Percentiles rank a stretch among this genome's conserved stretches.
Conservation (phyloP, 1,284 basidiomycete species). For the Leccinum fallax region DNA sequence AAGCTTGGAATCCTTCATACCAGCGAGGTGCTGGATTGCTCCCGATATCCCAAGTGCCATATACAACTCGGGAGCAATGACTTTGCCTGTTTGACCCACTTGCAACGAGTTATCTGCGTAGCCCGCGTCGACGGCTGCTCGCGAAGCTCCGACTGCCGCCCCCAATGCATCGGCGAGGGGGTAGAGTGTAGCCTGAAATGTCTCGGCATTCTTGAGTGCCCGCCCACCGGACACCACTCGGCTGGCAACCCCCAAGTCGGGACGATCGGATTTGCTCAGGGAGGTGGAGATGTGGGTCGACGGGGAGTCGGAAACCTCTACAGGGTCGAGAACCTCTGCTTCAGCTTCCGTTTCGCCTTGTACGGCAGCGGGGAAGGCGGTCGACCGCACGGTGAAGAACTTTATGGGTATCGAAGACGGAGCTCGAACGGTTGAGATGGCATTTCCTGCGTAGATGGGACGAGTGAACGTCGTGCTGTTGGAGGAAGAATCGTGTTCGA, state of each 20-base stretch:
- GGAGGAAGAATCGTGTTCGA: slow-evolving; percentile 75
- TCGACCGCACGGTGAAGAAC: slow-evolving; percentile 95
- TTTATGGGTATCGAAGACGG: slow-evolving; percentile 77
- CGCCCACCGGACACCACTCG: slow-evolving; percentile 95
- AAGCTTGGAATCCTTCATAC: slow-evolving; percentile 99
- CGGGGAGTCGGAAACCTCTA: slow-evolving; percentile 60
- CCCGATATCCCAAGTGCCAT: slow-evolving; percentile 97
- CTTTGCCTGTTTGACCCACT: slow-evolving; percentile 99
- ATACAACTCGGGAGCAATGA: slow-evolving; percentile 94
- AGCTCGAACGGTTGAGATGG: slow-evolving; percentile 90
- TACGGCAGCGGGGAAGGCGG: slow-evolving; percentile 83
- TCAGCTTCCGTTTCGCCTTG: slow-evolving; percentile 50
- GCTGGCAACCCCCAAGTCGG: slow-evolving; percentile 87
- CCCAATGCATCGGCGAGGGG: slow-evolving; percentile 90
- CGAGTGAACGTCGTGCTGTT: slow-evolving; percentile 84
- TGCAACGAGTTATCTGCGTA: slow-evolving; percentile 98
- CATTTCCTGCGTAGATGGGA: slow-evolving; percentile 98
- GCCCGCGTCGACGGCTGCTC: slow-evolving; percentile 97
- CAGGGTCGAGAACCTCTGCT: slow-evolving; percentile 68
- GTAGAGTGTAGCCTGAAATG: slow-evolving; percentile 86
- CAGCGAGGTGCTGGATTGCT: slow-evolving; percentile 96
- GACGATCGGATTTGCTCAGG: slow-evolving; percentile 90
- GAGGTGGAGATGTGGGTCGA: slow-evolving; percentile 85
- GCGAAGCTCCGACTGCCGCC: slow-evolving; percentile 95
- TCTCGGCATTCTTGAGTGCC: slow-evolving; percentile 94